Evolutionary conservation across 495 filamentous ascomycete species (phyloP).

Genomic region (Lineolata rhizophorae): DNA sequence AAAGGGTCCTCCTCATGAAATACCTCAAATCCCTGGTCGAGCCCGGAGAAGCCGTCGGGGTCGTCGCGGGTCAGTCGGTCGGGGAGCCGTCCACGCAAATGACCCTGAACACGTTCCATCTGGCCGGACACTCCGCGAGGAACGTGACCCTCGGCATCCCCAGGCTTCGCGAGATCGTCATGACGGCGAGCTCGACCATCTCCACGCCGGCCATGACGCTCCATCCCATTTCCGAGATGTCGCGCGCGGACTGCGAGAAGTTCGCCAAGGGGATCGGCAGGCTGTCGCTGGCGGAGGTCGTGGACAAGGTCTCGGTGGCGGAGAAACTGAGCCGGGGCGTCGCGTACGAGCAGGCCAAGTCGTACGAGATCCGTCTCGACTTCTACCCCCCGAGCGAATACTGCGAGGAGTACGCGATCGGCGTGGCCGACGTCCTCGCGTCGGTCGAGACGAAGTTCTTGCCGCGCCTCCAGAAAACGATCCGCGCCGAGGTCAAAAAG

Average conservation of each 20-base stretch:
- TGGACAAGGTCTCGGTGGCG: conserved; percentile 59
- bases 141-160: conserved; percentile 99
- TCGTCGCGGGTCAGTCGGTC: conserved; percentile 88
- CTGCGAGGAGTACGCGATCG: conserved; percentile 61
- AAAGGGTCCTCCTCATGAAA: conserved; percentile 67
- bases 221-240: conserved; percentile 48
- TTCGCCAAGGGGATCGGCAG: conserved; percentile 89
- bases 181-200: conserved; percentile 80
- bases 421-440: conserved; percentile 45
- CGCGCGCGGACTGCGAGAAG: conserved; percentile 41
- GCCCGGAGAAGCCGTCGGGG: conserved; percentile 91
- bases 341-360: conserved; percentile 48
- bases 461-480: conserved; percentile 39
- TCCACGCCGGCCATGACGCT: conserved; percentile 87
- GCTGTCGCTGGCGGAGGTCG: conserved; percentile 64
- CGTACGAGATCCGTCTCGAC: conserved; percentile 57
- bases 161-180: conserved; percentile 88
- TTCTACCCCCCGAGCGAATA: conserved; percentile 79
- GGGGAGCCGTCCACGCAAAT: conserved; percentile 97
- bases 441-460: conserved; percentile 68
- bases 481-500: conserved; percentile 58
- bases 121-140: conserved; percentile 93
- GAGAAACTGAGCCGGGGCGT: conserved; percentile 51
- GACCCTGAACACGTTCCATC: conserved; percentile 99
- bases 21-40: conserved; percentile 88